Percentiles rank a stretch among this genome's conserved stretches.
Conservation (phyloP, 306 rosid species). For the Comarum palustre region DNA sequence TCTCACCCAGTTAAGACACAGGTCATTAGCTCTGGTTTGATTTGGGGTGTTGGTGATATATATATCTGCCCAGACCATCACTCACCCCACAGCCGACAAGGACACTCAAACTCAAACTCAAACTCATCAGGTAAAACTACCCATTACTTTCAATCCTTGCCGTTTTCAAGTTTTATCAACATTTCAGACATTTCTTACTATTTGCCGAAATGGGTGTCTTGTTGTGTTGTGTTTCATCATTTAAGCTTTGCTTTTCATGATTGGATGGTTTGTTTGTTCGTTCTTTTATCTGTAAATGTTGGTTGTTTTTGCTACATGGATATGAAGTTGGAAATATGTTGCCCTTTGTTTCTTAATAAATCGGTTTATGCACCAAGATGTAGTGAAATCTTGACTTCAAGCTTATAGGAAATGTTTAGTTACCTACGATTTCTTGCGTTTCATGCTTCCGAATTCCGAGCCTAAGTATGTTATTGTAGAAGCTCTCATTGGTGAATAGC, state of each 20-base stretch:
- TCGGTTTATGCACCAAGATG: background rate
- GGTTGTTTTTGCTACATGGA: background rate
- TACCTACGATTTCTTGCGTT: background rate
- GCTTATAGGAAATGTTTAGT: background rate
- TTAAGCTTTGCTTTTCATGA: background rate
- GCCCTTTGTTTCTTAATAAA: slow-evolving; percentile 1
- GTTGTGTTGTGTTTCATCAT: background rate
- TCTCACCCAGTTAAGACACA: slow-evolving; percentile 81
- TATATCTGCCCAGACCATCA: slow-evolving; percentile 77
- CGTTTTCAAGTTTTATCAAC: background rate
- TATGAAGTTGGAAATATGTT: background rate
- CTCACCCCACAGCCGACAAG: slow-evolving; percentile 41
- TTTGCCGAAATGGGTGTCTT: slow-evolving; percentile 1
- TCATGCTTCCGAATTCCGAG: slow-evolving; percentile 5
- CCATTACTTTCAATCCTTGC: background rate
- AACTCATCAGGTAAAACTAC: slow-evolving; percentile 33
- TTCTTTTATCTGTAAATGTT: background rate
- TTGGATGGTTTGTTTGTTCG: background rate
- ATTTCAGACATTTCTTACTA: background rate
- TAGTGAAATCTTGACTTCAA: background rate
- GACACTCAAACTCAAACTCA: slow-evolving; percentile 37
- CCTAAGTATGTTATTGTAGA: background rate
- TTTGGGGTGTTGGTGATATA: slow-evolving; percentile 79
- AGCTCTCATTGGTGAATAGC: background rate
- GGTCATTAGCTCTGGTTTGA: slow-evolving; percentile 54